Evolutionary conservation across 306 rosid genomes (phyloP), one percentile per base, ranked within the genome.

Genomic region (Cotoneaster glaucophyllus): DNA sequence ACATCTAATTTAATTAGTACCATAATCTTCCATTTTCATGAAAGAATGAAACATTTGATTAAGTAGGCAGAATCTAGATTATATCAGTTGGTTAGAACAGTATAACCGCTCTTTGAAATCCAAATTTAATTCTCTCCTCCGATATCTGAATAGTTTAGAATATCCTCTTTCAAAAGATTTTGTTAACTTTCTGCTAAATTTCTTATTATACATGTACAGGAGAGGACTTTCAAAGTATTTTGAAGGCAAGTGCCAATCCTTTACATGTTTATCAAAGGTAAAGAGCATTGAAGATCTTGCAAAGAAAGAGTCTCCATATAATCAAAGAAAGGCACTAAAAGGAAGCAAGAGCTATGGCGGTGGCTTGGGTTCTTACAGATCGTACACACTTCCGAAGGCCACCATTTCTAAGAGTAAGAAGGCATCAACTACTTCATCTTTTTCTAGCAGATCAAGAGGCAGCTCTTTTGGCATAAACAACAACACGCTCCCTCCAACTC

Each of bases 211-310:
- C 9, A 56, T 56, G 62, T 56, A 69, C 87, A 84, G 90, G 83
- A 84, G 85, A 84, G 88, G 90, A 41, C 84, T 87, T 44, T 87
- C 90, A 0, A 82, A 73, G 88, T 82, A 77, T 77, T 87, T 77
- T 54, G 68, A 87, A 73, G 90, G 90, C 18, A 87, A 87, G 81
- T 80, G 84, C n/a, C 82, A 78, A 80, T 87, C 90, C 9, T 87
- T 82, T 50, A 80, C 87, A 82, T 82, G 85, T 24, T 82, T 87
- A 13, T 80, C 88, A 24, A 84, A 78, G 62, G 85, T 84, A 12
- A 72, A 45, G 75, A 84, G 84, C 75, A 12, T 78, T 39, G 87
- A 84, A 80, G 88, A 87, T 39, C 84, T 87, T 63, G 88, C 84
- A 22, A 87, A 87, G 83, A 87, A 78, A 80, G 82, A 75, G 72